These are phyloP conservation scores for Talaromyces thailandensis DNA, from an alignment of 495 filamentous ascomycete genomes.

Conservation along the genomic window DNA sequence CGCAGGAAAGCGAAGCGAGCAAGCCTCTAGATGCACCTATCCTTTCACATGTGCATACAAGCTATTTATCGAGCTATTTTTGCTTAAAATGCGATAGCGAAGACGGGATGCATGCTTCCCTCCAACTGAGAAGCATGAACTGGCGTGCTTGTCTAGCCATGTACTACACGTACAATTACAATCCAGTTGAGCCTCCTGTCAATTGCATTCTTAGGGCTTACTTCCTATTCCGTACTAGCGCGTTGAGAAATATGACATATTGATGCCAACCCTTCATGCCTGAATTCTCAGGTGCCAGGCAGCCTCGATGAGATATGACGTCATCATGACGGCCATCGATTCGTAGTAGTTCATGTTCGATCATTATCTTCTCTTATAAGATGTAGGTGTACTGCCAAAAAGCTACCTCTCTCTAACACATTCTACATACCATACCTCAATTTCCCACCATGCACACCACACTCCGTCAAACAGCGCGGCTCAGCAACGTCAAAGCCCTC, in stretches of 20 bases:
- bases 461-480: not conserved
- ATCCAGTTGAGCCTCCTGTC: not conserved
- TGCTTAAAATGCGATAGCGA: not conserved
- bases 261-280: not conserved
- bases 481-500: not conserved
- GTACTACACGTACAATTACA: not conserved
- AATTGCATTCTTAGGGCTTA: not conserved
- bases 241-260: not conserved
- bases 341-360: not conserved
- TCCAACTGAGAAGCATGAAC: not conserved
- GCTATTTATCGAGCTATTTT: not conserved
- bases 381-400: not conserved
- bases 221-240: not conserved
- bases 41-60: not conserved
- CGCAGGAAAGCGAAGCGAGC: not conserved
- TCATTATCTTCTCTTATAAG: not conserved
- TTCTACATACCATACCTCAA: not conserved
- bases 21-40: not conserved
- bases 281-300: not conserved
- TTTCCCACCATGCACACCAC: not conserved
- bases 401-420: not conserved
- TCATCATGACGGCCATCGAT: not conserved
- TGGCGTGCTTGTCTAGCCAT: not conserved
- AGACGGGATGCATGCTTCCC: not conserved
- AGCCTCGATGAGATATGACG: not conserved